Percentiles rank a stretch among this genome's conserved stretches.
These are phyloP conservation scores for Echites panduratus DNA, from an alignment of 257 asterid species.

Conservation along the genomic window DNA sequence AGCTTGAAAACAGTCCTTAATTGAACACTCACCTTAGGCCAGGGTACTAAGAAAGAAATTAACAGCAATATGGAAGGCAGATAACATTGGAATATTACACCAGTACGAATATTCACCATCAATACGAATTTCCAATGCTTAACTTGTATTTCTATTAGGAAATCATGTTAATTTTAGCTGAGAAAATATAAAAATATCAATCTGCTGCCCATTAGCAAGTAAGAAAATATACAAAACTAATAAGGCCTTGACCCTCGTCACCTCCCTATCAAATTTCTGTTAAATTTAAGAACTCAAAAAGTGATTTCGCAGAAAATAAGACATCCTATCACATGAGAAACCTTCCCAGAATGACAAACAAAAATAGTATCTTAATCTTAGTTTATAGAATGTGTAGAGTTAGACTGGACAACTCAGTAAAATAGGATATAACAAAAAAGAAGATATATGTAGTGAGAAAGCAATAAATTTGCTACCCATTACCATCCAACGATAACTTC, in stretches of 20 bases:
- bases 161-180: neutral
- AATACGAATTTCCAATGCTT: neutral
- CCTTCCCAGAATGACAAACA: neutral
- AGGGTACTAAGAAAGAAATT: too few relatives aligned
- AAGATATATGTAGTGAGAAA: too few relatives aligned
- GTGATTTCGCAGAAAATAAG: neutral
- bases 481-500: conserved; percentile 99
- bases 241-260: too few relatives aligned
- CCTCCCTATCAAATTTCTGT: neutral
- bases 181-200: neutral
- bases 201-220: too few relatives aligned
- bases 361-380: neutral
- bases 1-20: too few relatives aligned
- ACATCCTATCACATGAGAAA: neutral
- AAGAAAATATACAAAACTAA: too few relatives aligned
- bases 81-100: neutral
- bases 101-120: neutral
- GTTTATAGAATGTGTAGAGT: neutral
- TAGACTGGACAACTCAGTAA: too few relatives aligned
- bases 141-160: neutral
- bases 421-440: too few relatives aligned
- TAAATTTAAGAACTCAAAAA: neutral
- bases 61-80: neutral
- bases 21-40: too few relatives aligned
- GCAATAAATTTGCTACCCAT: neutral